Evolutionary conservation across 805 yeast genomes (phyloP), one percentile per base, ranked within the genome.

Genomic region (Brettanomyces nanus): DNA sequence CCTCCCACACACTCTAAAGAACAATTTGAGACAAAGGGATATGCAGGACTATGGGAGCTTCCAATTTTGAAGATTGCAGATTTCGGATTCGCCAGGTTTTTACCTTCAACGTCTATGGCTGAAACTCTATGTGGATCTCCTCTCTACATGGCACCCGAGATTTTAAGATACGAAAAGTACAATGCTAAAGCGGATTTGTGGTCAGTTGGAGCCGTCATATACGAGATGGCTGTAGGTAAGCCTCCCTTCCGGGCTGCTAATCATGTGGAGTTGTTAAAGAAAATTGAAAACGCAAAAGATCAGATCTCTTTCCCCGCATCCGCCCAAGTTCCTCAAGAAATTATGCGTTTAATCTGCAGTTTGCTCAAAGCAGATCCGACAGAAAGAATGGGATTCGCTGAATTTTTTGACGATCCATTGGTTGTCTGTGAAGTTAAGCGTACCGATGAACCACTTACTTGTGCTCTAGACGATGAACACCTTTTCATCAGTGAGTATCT

Each of bases 41-140:
- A 68, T 59, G 78, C 76, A 4, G 97, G 97, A 0, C 63, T 80
- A 41, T 83, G 90, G 78, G 94, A 85, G 49, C 66, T 92, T 44
- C 98, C 98, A 1, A 73, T 89, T 7, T 68, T 92, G 45, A 90
- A 90, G 59, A 79, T 92, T 43, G 98, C 98, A 10, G 98, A 92
- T 63, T 92, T 92, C 61, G 98, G 98, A 1, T 92, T 92, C 64
- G 98, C 98, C 4, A 71, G 97, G 44, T 85, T 89, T 54, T 68
- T 92, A 51, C 98, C 98, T 5, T 78, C 84, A 35, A 83, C 97
- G 2, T 80, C 95, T 2, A 69, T 92, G 75, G 97, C 97, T 1
- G 98, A 92, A 56, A 92, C 98, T 2, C 66, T 92, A 47, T 92
- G 98, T 68, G 98, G 98, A 1, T 85, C 95, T 9, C 98, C 98